Percentiles rank a stretch among this genome's conserved stretches.
phyloP scores from a whole-genome alignment of 177 flowering plant species.

The Vitis hybrid region DNA sequence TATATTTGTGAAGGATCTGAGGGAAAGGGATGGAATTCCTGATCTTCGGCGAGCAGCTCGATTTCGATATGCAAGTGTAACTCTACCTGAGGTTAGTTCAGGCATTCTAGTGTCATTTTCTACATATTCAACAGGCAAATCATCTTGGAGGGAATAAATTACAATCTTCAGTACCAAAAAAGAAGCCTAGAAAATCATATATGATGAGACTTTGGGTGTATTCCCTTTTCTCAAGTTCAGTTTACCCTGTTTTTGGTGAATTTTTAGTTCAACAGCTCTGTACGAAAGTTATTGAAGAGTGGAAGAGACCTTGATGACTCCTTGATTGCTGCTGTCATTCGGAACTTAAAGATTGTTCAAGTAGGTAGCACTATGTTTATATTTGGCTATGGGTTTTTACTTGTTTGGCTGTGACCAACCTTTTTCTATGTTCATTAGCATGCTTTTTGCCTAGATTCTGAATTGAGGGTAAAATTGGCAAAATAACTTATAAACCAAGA shows the following conservation, averaged over 20 bases:
- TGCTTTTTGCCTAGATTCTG: no score
- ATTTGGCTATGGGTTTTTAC: neutral
- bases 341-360: conserved; percentile 71
- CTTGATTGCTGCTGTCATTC: conserved; percentile 68
- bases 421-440: no score
- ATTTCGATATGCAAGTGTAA: conserved; percentile 75
- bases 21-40: conserved; percentile 91
- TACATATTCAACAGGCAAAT: no score
- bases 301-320: conserved; percentile 71
- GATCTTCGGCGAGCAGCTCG: conserved; percentile 89
- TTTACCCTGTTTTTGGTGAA: neutral
- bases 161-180: neutral
- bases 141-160: neutral
- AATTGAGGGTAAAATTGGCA: no score
- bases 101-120: conserved; percentile 1
- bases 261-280: conserved; percentile 61
- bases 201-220: neutral
- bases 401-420: no score
- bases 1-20: conserved; percentile 51
- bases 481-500: no score
- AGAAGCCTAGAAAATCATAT: neutral
- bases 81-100: conserved; percentile 72
- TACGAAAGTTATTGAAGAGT: conserved; percentile 55
- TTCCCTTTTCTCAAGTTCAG: neutral
- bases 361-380: conserved; percentile 36